Evolutionary conservation across 306 rosid genomes (phyloP).

Genomic region (Cicer judaicum): DNA sequence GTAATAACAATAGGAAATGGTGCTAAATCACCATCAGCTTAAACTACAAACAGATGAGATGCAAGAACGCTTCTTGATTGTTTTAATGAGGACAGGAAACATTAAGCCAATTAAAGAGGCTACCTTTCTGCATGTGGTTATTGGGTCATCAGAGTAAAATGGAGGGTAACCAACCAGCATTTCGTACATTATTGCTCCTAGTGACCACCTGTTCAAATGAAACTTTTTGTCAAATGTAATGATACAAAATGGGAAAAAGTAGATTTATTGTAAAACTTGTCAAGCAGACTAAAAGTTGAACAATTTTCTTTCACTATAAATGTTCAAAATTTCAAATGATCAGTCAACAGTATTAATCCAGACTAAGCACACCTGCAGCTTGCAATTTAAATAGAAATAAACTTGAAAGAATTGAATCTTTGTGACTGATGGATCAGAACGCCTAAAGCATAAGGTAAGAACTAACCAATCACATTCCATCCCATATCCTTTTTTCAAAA

Average conservation of each 20-base stretch:
- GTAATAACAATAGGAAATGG: conserved; percentile 17
- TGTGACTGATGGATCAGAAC: conserved; percentile 27
- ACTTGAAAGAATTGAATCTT: conserved; percentile 31
- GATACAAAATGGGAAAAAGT: conserved; percentile 34
- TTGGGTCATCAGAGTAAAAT: conserved; percentile 94
- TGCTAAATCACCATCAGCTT: conserved; percentile 26
- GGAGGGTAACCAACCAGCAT: conserved; percentile 99
- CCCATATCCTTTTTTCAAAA: conserved; percentile 96
- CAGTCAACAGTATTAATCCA: not conserved
- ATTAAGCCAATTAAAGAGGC: conserved; percentile 29
- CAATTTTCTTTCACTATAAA: conserved; percentile 16
- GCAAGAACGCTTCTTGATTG: conserved; percentile 17
- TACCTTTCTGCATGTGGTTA: conserved; percentile 96
- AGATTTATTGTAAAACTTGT: conserved; percentile 19
- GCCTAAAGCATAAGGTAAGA: conserved; percentile 43
- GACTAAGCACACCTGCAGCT: conserved; percentile 30
- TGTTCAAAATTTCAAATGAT: conserved; percentile 21
- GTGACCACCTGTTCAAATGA: conserved; percentile 83
- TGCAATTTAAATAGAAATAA: conserved; percentile 22
- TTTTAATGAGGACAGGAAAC: conserved; percentile 18
- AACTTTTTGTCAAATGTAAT: conserved; percentile 35
- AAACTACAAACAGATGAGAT: conserved; percentile 35
- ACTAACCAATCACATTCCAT: conserved; percentile 99
- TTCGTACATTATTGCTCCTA: conserved; percentile 98
- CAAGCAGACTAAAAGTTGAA: conserved; percentile 22